Evolutionary conservation across 768 basidiomycete species (phyloP).

Genomic region (Mycena filopes): DNA sequence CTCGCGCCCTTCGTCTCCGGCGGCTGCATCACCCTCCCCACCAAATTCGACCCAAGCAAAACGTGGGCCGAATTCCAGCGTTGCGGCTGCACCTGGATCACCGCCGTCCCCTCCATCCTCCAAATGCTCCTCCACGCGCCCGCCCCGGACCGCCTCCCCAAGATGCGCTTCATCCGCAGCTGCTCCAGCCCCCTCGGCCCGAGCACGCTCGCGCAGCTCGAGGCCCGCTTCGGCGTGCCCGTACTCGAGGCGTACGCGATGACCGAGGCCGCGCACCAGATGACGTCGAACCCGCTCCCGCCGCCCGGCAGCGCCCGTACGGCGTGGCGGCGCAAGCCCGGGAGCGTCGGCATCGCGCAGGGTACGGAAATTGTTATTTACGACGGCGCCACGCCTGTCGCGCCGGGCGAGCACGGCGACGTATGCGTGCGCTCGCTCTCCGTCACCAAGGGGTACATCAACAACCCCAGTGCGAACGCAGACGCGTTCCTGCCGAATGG

Average conservation of each 20-base stretch:
- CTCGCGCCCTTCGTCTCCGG: constrained; percentile 13
- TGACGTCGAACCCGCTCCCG: constrained; percentile 22
- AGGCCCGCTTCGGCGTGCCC: constrained; percentile 11
- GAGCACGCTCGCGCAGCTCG: constrained; percentile 17
- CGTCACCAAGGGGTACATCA: constrained; percentile 16
- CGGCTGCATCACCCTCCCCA: constrained; percentile 15
- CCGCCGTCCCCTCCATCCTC: constrained; percentile 13
- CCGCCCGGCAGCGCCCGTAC: background rate
- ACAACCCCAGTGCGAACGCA: constrained; percentile 9
- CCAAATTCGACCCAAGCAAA: constrained; percentile 9
- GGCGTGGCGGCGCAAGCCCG: constrained; percentile 1
- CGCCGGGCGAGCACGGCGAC: constrained; percentile 11
- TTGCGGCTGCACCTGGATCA: constrained; percentile 15
- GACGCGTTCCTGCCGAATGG: constrained; percentile 11
- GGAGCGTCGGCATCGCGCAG: constrained; percentile 15
- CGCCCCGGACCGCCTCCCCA: background rate
- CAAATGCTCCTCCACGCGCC: constrained; percentile 19
- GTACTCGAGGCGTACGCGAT: constrained; percentile 20
- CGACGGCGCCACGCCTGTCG: background rate
- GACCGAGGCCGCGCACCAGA: constrained; percentile 22
- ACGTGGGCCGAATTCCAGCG: constrained; percentile 14
- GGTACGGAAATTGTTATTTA: constrained; percentile 18
- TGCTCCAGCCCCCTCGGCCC: constrained; percentile 20
- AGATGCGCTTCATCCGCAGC: constrained; percentile 17
- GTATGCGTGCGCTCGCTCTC: constrained; percentile 10